Percentiles rank a stretch among this genome's conserved stretches.
These are phyloP conservation scores for Coemansia sp. DNA, from an alignment of 192 early-diverging fungal genomes.

Conservation along the genomic window DNA sequence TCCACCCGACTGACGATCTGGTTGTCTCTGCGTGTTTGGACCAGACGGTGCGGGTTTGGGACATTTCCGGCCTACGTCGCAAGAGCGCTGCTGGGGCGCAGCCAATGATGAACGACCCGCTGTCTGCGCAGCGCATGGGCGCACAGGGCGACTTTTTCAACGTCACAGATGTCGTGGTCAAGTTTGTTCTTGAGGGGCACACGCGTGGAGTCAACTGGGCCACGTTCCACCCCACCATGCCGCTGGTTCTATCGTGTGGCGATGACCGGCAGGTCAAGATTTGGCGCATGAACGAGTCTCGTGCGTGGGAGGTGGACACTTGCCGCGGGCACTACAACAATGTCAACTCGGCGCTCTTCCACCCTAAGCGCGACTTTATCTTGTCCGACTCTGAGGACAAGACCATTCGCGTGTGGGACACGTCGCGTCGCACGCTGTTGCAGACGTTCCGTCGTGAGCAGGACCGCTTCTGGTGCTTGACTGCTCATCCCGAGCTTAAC, in stretches of 20 bases:
- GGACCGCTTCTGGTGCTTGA: slow-evolving; percentile 96
- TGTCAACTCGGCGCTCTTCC: slow-evolving; percentile 92
- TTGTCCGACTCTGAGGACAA: slow-evolving; percentile 96
- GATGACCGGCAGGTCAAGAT: slow-evolving; percentile 99
- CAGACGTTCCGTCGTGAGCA: slow-evolving; percentile 97
- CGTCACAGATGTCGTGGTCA: slow-evolving; percentile 93
- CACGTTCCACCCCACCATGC: slow-evolving; percentile 94
- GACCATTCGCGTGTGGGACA: slow-evolving; percentile 98
- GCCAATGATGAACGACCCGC: slow-evolving; percentile 46
- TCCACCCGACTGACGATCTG: slow-evolving; percentile 98
- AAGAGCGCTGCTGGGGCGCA: slow-evolving; percentile 57
- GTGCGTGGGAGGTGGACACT: slow-evolving; percentile 99
- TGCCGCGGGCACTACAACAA: slow-evolving; percentile 99
- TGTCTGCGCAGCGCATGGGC: slow-evolving; percentile 51
- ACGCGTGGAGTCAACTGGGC: slow-evolving; percentile 98
- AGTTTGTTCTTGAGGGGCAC: slow-evolving; percentile 98
- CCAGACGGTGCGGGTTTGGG: slow-evolving; percentile 99
- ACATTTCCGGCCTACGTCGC: slow-evolving; percentile 84
- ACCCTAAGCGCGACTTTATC: slow-evolving; percentile 95
- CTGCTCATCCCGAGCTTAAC: slow-evolving; percentile 97
- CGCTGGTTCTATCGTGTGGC: slow-evolving; percentile 94
- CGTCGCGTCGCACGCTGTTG: slow-evolving; percentile 90
- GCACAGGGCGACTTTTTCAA: slow-evolving; percentile 96
- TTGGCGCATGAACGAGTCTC: slow-evolving; percentile 98
- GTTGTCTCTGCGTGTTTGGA: slow-evolving; percentile 96